Percentiles rank a stretch among this genome's conserved stretches.
These are phyloP conservation scores for Crithidia thermophila DNA, from an alignment of 208 protist genomes.

Conservation along the genomic window DNA sequence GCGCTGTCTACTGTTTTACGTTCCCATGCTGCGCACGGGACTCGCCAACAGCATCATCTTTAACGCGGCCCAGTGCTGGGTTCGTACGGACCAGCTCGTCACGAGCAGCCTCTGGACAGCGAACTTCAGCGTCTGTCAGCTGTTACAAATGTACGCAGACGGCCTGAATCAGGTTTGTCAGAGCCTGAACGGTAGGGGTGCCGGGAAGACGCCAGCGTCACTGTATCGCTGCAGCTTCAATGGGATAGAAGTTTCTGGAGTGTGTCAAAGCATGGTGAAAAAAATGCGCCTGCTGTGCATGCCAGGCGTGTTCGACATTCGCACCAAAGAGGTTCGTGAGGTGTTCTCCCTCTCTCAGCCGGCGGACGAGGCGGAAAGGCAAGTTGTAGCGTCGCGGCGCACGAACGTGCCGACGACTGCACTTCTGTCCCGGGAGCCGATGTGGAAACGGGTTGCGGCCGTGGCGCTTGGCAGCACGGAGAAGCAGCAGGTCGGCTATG, in stretches of 20 bases:
- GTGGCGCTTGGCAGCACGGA: constrained; percentile 37
- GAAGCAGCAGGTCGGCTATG: constrained; percentile 52
- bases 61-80: no score
- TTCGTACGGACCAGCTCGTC: no score
- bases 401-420: neutral
- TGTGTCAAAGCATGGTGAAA: constrained; percentile 12
- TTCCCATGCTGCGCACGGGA: constrained; percentile 19
- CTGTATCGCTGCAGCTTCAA: no score
- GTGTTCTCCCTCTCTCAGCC: constrained; percentile 22
- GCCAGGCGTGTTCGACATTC: constrained; percentile 42
- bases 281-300: constrained; percentile 56
- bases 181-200: no score
- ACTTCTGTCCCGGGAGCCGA: no score
- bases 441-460: constrained; percentile 34
- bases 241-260: no score
- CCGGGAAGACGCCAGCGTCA: no score
- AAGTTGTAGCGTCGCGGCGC: neutral
- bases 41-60: no score
- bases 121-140: no score
- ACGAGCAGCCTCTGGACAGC: no score
- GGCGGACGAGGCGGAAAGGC: neutral
- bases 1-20: constrained; percentile 27
- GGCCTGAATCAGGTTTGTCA: no score
- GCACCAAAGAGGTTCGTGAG: constrained; percentile 39
- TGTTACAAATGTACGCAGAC: no score